Evolutionary conservation across 2,329 filamentous ascomycete species (phyloP).

Genomic region (Monosporascus sp.): DNA sequence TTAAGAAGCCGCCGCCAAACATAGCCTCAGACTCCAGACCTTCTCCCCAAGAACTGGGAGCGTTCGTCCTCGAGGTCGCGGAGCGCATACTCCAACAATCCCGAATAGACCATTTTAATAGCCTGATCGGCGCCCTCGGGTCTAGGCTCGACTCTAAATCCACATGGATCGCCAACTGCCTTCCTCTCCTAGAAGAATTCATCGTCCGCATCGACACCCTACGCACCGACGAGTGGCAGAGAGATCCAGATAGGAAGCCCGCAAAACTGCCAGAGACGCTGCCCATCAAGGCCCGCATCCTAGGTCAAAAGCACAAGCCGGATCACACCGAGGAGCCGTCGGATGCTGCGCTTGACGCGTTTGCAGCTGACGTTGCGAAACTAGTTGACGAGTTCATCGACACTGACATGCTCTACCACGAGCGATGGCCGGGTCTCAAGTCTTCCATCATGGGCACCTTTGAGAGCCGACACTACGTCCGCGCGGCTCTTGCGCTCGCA

Average conservation of each 20-base stretch:
- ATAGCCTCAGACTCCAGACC: too few species aligned
- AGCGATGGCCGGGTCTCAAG: slow-evolving; percentile 1
- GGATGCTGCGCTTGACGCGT: background rate
- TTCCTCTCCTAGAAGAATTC: slow-evolving; percentile 16
- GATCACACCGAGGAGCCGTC: background rate
- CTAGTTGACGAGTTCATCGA: background rate
- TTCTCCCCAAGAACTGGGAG: too few species aligned
- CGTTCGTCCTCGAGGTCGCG: too few species aligned
- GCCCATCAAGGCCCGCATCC: slow-evolving; percentile 2
- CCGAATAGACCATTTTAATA: too few species aligned
- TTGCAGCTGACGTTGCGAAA: background rate
- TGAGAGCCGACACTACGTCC: background rate
- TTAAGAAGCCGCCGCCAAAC: too few species aligned
- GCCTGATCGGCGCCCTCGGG: background rate
- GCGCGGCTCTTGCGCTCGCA: slow-evolving; percentile 2
- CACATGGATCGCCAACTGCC: slow-evolving; percentile 7
- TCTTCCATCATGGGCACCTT: background rate
- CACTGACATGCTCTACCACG: background rate
- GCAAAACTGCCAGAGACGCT: slow-evolving; percentile 3
- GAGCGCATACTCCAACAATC: too few species aligned
- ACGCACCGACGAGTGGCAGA: slow-evolving; percentile 5
- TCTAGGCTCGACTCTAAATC: background rate
- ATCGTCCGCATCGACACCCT: slow-evolving; percentile 9
- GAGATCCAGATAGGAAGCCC: slow-evolving; percentile 1
- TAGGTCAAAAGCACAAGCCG: slow-evolving; percentile 1